Evolutionary conservation across 2,329 filamentous ascomycete species (phyloP).

Genomic region (Dendryphion nanum): DNA sequence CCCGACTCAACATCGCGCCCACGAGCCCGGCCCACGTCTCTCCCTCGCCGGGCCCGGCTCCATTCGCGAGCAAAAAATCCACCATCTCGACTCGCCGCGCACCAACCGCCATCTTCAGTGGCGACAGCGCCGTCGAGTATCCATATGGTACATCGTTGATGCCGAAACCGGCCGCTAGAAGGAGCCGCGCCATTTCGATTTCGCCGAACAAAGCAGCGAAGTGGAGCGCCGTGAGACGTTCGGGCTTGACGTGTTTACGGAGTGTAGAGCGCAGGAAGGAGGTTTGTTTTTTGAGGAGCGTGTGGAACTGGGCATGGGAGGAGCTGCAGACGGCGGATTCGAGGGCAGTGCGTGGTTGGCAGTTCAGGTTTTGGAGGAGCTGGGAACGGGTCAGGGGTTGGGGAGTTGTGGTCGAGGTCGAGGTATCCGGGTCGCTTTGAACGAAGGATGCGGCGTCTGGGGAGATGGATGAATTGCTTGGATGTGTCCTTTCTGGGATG

Average conservation of each 20-base stretch:
- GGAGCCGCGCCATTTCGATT: constrained; percentile 18
- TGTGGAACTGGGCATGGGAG: constrained; percentile 9
- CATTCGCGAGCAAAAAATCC: constrained; percentile 15
- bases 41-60: constrained; percentile 14
- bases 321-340: constrained; percentile 21
- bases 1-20: constrained; percentile 17
- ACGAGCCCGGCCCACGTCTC: constrained; percentile 22
- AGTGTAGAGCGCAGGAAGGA: constrained; percentile 18
- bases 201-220: constrained; percentile 25
- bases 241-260: constrained; percentile 16
- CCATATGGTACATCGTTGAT: constrained; percentile 24
- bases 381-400: constrained; percentile 13
- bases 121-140: constrained; percentile 17
- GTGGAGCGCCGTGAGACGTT: constrained; percentile 22
- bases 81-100: constrained; percentile 23
- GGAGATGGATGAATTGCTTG: not conserved
- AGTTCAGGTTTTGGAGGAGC: constrained; percentile 18
- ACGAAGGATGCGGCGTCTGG: not conserved
- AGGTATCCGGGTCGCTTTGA: not conserved
- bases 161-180: constrained; percentile 14
- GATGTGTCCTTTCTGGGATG: not conserved
- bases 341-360: constrained; percentile 18
- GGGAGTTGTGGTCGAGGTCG: not conserved
- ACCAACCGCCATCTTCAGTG: constrained; percentile 21
- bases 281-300: constrained; percentile 17